Evolutionary conservation across 2,329 filamentous ascomycete genomes (phyloP).

Genomic region (Xylogone sp.): DNA sequence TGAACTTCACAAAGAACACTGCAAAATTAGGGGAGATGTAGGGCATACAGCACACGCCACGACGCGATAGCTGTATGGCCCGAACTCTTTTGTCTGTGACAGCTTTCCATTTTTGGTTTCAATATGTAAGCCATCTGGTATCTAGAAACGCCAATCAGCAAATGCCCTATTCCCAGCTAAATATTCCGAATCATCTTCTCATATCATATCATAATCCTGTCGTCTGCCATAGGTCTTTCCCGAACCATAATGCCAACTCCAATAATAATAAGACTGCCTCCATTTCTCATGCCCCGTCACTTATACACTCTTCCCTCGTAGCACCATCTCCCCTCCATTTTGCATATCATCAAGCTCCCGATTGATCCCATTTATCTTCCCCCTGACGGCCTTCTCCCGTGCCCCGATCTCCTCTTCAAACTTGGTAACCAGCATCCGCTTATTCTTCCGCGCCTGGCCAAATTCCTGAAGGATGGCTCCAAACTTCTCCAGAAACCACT

Average conservation of each 20-base stretch:
- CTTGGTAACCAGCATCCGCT: constrained; percentile 14
- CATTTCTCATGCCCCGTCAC: not conserved
- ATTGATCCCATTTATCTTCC: constrained; percentile 15
- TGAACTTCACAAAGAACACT: no score
- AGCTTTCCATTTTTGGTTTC: no score
- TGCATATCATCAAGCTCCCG: constrained; percentile 23
- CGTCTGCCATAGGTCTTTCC: not conserved
- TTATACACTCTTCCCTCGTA: constrained; percentile 6
- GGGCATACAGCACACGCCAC: no score
- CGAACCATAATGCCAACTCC: constrained; percentile 1
- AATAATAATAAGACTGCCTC: not conserved
- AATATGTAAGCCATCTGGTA: constrained; percentile 18
- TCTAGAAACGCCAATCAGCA: constrained; percentile 5
- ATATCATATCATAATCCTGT: not conserved
- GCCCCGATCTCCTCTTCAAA: constrained; percentile 24
- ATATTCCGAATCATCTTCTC: not conserved
- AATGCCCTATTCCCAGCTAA: not conserved
- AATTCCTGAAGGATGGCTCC: constrained; percentile 15
- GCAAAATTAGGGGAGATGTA: no score
- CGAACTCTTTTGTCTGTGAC: no score
- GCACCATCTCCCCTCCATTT: constrained; percentile 14
- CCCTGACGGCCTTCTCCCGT: constrained; percentile 21
- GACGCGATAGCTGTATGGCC: no score
- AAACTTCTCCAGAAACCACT: constrained; percentile 25
- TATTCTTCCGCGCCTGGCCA: constrained; percentile 19